These are phyloP conservation scores for Acorus gramineus DNA, from an alignment of 106 monocot species.

Conservation along the genomic window DNA sequence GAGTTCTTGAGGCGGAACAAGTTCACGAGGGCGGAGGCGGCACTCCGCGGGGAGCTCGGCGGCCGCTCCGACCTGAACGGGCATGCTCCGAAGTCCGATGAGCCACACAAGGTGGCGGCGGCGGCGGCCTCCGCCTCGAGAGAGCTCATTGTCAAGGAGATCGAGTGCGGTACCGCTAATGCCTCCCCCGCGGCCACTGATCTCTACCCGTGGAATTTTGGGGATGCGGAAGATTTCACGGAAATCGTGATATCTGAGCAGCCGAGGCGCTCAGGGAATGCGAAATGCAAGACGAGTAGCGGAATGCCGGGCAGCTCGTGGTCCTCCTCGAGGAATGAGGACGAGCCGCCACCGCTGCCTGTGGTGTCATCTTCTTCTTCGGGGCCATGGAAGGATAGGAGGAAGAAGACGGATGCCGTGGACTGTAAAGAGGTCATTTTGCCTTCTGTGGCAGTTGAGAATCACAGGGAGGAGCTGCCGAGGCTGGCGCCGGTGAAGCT, in stretches of 20 bases:
- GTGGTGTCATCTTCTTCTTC: too few relatives aligned
- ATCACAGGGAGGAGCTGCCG: slow-evolving; percentile 73
- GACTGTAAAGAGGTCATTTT: slow-evolving; percentile 16
- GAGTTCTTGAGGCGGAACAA: slow-evolving; percentile 72
- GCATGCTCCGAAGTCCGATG: slow-evolving; percentile 7
- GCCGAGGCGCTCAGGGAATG: slow-evolving; percentile 1
- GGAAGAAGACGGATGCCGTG: slow-evolving; percentile 24
- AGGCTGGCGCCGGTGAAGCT: slow-evolving; percentile 73
- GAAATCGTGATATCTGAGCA: slow-evolving; percentile 58
- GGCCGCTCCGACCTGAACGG: slow-evolving; percentile 29
- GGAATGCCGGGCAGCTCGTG: slow-evolving; percentile 31
- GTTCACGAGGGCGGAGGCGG: slow-evolving; percentile 80
- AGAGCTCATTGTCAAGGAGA: slow-evolving; percentile 94
- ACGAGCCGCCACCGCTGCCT: not conserved
- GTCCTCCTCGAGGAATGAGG: slow-evolving; percentile 32
- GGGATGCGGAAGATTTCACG: slow-evolving; percentile 32
- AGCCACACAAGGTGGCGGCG: too few relatives aligned
- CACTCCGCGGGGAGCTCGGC: slow-evolving; percentile 62
- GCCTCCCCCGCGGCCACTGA: slow-evolving; percentile 31
- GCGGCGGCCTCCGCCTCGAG: slow-evolving; percentile 10
- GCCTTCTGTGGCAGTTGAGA: slow-evolving; percentile 26
- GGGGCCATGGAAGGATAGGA: slow-evolving; percentile 29
- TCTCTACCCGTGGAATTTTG: slow-evolving; percentile 70
- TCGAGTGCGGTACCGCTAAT: slow-evolving; percentile 54
- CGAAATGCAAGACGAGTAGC: too few relatives aligned